Base-by-base conservation (phyloP, 108 stramenopile genomes). In the Nitzschia inconspicua region DNA sequence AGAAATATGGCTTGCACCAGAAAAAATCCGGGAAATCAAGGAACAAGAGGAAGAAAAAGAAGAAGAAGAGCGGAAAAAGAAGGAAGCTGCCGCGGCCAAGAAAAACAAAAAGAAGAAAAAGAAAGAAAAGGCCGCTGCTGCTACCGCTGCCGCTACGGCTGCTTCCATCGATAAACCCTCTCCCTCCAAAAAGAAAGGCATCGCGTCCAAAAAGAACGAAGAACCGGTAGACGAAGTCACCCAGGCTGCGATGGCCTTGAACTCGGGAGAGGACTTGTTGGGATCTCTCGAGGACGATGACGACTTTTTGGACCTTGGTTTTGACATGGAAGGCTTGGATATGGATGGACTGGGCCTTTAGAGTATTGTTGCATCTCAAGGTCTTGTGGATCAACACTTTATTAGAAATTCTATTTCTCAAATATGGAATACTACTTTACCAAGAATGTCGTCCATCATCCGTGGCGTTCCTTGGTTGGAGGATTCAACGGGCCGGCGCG, bases 1-100 rank as follows among this genome's bases (percentile, higher is more conserved):
- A 28, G 93, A 90, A 67, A 63, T 89, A 43, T 93, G 86, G 86
- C 69, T 93, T 25, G 61, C 54, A 37, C 78, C 84, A 25, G 69
- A 73, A 8, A 81, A 79, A 56, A 70, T 79, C 23, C 41, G 57
- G 34, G 58, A 62, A 62, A 55, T 79, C 32, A 61, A 44, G 32
- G 35, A 50, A 37, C 19, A 67, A 24, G 64, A 81, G 60, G 28
- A 40, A 36, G 66, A 65, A 36, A 51, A 57, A n/a, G 57, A 60
- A 8, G 73, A 74, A 39, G 64, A 51, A 43, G 66, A 66, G 35
- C 23, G 23, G 16, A 52, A 50, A 39, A 71, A 75, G 52, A 68
- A 49, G 52, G 18, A 68, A 60, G 47, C 60, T 22, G 68, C 62
- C 31, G 39, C 22, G 27, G 58, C 50, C 43, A 70, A 63, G 48